Base-by-base conservation (phyloP, 148 eudicot genomes). In the Nyssa sinensis region DNA sequence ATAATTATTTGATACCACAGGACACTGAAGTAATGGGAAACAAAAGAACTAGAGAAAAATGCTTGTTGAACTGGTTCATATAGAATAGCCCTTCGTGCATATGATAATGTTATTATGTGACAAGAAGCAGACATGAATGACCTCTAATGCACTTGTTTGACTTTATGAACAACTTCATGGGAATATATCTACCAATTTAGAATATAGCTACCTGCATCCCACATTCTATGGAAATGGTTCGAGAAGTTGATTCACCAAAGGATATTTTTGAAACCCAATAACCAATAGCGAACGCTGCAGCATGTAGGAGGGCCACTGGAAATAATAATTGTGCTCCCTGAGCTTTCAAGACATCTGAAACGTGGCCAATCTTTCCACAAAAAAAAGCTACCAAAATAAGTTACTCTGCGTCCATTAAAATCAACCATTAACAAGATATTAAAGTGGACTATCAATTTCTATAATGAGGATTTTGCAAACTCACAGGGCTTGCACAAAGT, bases 201-300 rank as follows among this genome's bases (percentile, higher is more conserved):
- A 9, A 35, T 27, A 64, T 61, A 75, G 24, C 76, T 83, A 90
- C 99, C 98, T 96, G 99, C 99, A 96, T 96, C 47, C 99, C 99
- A 74, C 99, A 96, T 83, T 96, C 99, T 74, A 96, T 96, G 63
- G 99, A 96, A 69, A 96, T 91, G n/a, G 99, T 96, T 65, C 99
- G 90, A 37, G 93, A 96, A 72, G 99, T 96, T 67, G 99, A 93
- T 89, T 96, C 99, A 25, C 99, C 99, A 79, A 96, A 96, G 51
- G 93, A 89, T 31, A 81, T 2, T 80, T 85, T 95, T 53, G 99
- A 96, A n/a, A 93, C 39, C 81, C 76, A 88, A 77, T 96, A 96
- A 77, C 99, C 99, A 27, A 96, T 33, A 64, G 85, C 81, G 80
- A 95, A 96, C 7, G 98, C 99, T 65, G 98, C 97, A 79, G 79